phyloP scores from a whole-genome alignment of 1,284 basidiomycete genomes.

The Taiwanofungus camphoratus region DNA sequence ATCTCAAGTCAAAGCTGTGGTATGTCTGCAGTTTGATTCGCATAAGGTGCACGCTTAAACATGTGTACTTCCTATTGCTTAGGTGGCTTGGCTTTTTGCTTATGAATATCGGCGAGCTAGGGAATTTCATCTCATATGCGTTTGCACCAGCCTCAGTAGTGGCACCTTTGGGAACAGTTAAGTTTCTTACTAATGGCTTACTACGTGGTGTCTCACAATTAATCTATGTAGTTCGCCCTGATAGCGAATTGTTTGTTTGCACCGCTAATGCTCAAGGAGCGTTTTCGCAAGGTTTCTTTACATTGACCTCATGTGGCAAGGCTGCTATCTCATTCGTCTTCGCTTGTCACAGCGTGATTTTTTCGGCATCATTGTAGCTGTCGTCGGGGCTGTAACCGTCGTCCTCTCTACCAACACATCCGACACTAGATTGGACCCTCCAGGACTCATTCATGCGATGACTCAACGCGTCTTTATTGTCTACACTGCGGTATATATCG shows the following conservation, averaged over 20 bases:
- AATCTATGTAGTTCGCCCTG: constrained; percentile 62
- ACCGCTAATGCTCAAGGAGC: constrained; percentile 79
- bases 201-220: background rate
- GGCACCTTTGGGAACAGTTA: constrained; percentile 90
- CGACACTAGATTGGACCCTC: constrained; percentile 64
- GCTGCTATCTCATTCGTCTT: constrained; percentile 8
- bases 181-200: constrained; percentile 23
- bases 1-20: constrained; percentile 83
- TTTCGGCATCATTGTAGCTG: constrained; percentile 79
- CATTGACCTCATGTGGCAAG: background rate
- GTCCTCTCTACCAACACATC: constrained; percentile 76
- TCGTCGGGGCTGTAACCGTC: constrained; percentile 87
- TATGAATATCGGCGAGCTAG: constrained; percentile 89
- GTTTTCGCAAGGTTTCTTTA: constrained; percentile 57
- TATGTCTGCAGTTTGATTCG: constrained; percentile 24
- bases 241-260: constrained; percentile 95
- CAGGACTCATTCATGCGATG: constrained; percentile 67
- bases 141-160: constrained; percentile 90
- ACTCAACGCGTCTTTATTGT: constrained; percentile 66
- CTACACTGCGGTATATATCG: constrained; percentile 63
- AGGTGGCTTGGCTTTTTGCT: constrained; percentile 90
- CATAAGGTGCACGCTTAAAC: constrained; percentile 4
- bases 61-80: constrained; percentile 1
- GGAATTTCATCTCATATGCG: constrained; percentile 89
- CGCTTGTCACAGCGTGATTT: constrained; percentile 58